A percentile compares a stretch with the other conserved stretches of the same genome.
phyloP scores from a whole-genome alignment of 257 asterid genomes.

The Gentiana macrophylla region DNA sequence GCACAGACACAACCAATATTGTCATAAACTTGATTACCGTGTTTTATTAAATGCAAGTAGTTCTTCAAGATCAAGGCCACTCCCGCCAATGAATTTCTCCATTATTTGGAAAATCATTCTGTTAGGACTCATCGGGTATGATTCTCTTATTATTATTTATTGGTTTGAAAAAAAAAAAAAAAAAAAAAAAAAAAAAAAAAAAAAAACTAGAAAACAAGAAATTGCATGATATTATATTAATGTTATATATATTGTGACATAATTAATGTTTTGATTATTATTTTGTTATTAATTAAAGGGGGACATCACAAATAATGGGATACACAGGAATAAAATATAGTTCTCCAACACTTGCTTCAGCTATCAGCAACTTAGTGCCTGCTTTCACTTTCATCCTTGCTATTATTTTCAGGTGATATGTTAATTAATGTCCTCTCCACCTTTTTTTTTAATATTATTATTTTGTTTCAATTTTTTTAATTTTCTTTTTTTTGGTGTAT shows the following conservation, averaged over 20 bases:
- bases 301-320: conserved; percentile 21
- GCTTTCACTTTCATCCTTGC: conserved; percentile 54
- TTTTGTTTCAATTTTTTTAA: not conserved
- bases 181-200: too few relatives aligned
- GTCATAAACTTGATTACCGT: too few relatives aligned
- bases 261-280: not conserved
- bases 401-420: conserved; percentile 26
- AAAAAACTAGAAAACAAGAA: too few relatives aligned
- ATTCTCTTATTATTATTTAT: not conserved
- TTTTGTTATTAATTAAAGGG: conserved; percentile 3
- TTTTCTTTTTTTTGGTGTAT: not conserved
- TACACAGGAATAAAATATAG: conserved; percentile 49
- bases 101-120: conserved; percentile 44
- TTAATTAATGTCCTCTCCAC: not conserved
- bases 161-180: too few relatives aligned
- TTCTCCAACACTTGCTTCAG: conserved; percentile 75
- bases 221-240: too few relatives aligned
- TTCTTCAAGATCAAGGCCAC: conserved; percentile 33
- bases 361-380: conserved; percentile 66
- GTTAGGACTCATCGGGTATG: conserved; percentile 70
- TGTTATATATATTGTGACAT: not conserved
- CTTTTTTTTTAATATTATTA: too few relatives aligned
- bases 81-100: conserved; percentile 45
- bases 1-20: too few relatives aligned
- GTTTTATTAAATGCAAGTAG: too few relatives aligned